Percentiles rank a stretch among this genome's conserved stretches.
Evolutionary conservation across 441 rosid genomes (phyloP).

Genomic region (Breynia disticha): DNA sequence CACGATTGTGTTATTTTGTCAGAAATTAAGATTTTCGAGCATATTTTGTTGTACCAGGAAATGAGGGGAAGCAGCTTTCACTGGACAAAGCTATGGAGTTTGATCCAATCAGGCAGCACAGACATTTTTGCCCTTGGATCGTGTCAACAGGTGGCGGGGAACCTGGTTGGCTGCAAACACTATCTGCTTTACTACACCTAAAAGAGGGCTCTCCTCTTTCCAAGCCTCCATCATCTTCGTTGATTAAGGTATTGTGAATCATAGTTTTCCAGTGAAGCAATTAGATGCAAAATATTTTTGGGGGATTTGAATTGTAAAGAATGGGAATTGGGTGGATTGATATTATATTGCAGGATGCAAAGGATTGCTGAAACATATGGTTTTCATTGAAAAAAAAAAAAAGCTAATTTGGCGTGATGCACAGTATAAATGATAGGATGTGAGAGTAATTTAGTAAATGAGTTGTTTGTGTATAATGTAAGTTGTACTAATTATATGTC

Average conservation of each 20-base stretch:
- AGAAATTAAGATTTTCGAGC: background rate
- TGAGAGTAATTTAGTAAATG: too few relatives aligned
- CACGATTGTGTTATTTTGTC: conserved; percentile 8
- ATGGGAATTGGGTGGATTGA: background rate
- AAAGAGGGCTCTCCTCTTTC: conserved; percentile 32
- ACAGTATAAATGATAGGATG: too few relatives aligned
- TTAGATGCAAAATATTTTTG: background rate
- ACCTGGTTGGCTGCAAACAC: conserved; percentile 83
- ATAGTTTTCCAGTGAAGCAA: conserved; percentile 2
- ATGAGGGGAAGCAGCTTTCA: conserved; percentile 15
- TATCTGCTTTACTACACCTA: conserved; percentile 52
- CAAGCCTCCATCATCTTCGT: conserved; percentile 34
- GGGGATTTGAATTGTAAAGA: background rate
- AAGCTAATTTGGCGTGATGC: too few relatives aligned
- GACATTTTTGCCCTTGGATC: conserved; percentile 97
- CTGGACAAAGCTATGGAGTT: conserved; percentile 51
- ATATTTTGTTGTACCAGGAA: conserved; percentile 29
- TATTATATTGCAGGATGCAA: background rate
- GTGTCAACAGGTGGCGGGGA: conserved; percentile 37
- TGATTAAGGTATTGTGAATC: conserved; percentile 45
- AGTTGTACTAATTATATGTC: too few relatives aligned
- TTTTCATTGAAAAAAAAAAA: too few relatives aligned
- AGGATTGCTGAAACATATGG: background rate
- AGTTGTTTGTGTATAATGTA: too few relatives aligned
- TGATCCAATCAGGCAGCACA: conserved; percentile 86